phyloP scores from a whole-genome alignment of 1,284 basidiomycete genomes.

The Fomitopsis palustris region DNA sequence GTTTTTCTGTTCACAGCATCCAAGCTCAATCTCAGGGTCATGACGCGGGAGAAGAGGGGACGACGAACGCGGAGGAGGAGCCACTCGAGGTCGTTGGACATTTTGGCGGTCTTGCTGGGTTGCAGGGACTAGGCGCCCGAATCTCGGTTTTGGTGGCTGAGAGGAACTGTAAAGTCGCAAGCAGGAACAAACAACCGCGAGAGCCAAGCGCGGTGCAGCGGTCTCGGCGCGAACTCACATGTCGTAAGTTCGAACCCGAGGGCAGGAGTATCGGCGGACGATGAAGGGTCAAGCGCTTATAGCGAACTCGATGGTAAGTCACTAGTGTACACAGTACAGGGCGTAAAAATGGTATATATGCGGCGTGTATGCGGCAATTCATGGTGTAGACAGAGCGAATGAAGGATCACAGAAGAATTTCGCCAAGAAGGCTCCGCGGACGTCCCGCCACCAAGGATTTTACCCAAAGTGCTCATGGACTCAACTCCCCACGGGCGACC shows the following conservation, averaged over 20 bases:
- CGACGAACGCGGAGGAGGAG: slow-evolving; percentile 79
- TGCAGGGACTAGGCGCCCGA: slow-evolving; percentile 17
- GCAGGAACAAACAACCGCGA: slow-evolving; percentile 15
- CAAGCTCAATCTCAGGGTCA: neutral
- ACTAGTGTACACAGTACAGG: no score
- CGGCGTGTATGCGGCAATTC: neutral
- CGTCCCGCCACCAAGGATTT: neutral
- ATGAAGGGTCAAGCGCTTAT: no score
- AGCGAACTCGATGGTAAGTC: no score
- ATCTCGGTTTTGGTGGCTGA: slow-evolving; percentile 21
- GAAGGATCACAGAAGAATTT: no score
- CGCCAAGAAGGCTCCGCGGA: no score
- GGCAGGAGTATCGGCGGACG: no score
- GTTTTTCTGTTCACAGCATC: slow-evolving; percentile 49
- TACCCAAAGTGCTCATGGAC: neutral
- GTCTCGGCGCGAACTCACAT: no score
- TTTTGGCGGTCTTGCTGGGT: slow-evolving; percentile 37
- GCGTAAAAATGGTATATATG: neutral
- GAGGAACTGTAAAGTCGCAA: slow-evolving; percentile 23
- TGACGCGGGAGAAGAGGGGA: slow-evolving; percentile 15
- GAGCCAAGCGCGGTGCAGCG: no score
- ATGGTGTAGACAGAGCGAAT: neutral
- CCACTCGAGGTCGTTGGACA: slow-evolving; percentile 88
- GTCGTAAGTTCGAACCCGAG: no score
- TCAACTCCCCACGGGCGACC: neutral